Base-by-base conservation (phyloP, 108 stramenopile species). In the Fistulifera pelliculosa region DNA sequence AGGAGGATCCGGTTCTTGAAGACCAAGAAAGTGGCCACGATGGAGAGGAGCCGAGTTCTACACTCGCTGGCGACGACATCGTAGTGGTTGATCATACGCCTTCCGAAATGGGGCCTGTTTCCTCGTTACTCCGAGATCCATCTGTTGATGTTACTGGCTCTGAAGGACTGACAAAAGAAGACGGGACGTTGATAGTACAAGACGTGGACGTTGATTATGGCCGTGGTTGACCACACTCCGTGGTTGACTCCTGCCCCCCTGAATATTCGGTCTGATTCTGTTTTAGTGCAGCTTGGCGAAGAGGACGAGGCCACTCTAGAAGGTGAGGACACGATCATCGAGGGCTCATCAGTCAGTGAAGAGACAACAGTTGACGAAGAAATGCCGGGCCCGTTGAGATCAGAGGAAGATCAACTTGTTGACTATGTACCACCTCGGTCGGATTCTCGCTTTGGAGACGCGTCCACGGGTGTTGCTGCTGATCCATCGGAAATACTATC, bases 401-500 rank as follows among this genome's bases (percentile, higher is more conserved):
- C 64, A 71, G 15, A 54, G 51, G 13, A 65, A 65, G 19, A 35
- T 56, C 21, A 60, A 54, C 38, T 77, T 19, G 76, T 77, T 0
- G 76, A 77, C 26, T 71, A 66, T 31, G 67, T 77, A 17, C 76
- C 76, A 1, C 62, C 61, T 16, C 59, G 60, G 11, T 53, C 63
- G 5, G 67, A 60, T 27, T 60, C 66, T 1, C 57, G 71, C 17
- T 40, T 40, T 2, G 31, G 31, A 35, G 31, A 35, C 8, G 31
- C 31, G 31, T 35, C 31, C 31, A 41, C 70, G 0, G 39, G 71
- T 17, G 76, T 72, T 0, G 65, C 59, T 18, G 71, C 67, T 0
- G 70, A 77, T 56, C 65, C 70, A 38, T 77, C 76, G 16, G 76
- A 77, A 41, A 50, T 68, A 16, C 28, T 61, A 11, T 77, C 76